Base-by-base conservation (phyloP, 495 filamentous ascomycete species). In the Penicillium robsamsonii region DNA sequence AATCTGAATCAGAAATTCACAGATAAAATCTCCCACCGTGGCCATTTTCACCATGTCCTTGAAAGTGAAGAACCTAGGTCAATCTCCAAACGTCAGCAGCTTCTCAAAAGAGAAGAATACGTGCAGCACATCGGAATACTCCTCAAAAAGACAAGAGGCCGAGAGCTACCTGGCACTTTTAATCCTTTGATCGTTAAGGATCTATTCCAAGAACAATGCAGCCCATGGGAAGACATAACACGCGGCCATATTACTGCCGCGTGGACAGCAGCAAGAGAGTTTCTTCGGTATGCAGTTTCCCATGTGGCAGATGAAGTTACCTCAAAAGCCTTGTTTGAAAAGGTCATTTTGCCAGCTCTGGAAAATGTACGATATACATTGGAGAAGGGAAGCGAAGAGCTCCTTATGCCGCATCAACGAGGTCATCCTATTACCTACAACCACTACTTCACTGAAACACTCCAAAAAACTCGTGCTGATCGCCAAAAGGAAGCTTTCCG, bases 401-500 rank as follows among this genome's bases (percentile, higher is more conserved):
- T 68, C 27, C 58, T 66, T 17, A 45, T 50, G 38, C n/a, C n/a
- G n/a, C n/a, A n/a, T n/a, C n/a, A n/a, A n/a, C n/a, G n/a, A n/a
- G n/a, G n/a, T n/a, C n/a, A n/a, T n/a, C 54, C 57, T 27, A 84
- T 86, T 33, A 84, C 81, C 0, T 85, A 85, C 59, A 84, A 84
- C 62, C 77, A 82, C 43, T 74, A 81, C 25, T 78, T 80, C 43
- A 76, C 77, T 0, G 76, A 84, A 17, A 76, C 53, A 7, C 58
- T 84, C 0, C 74, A 80, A 50, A 75, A 75, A 24, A 60, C 69
- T 12, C 71, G 62, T 5, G 35, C 58, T 17, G 64, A 75, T 4
- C 59, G 59, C 6, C 11, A 58, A 22, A 57, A 68, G 61, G 52
- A 57, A 27, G 10, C 5, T 0, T 40, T 50, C 44, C n/a, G 11